Evolutionary conservation across 192 early-diverging fungal species (phyloP).

Genomic region (Obelidium mucronatum): DNA sequence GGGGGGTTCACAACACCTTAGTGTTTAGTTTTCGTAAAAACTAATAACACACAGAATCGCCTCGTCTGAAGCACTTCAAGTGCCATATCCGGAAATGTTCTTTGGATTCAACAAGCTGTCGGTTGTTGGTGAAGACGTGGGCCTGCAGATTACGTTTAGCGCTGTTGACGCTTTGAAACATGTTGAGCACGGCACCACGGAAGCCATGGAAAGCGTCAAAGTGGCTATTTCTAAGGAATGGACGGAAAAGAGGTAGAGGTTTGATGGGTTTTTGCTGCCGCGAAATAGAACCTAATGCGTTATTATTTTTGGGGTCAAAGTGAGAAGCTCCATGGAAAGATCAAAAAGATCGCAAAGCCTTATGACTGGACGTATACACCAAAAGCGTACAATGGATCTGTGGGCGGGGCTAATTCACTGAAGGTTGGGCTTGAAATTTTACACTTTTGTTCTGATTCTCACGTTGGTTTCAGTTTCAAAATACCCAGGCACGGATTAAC

Average conservation of each 20-base stretch:
- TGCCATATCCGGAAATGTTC: slow-evolving; percentile 95
- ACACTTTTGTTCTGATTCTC: background rate
- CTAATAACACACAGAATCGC: background rate
- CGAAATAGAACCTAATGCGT: background rate
- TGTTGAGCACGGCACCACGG: slow-evolving; percentile 54
- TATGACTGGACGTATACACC: slow-evolving; percentile 99
- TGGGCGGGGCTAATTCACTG: background rate
- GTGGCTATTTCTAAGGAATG: slow-evolving; percentile 88
- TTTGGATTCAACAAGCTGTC: slow-evolving; percentile 88
- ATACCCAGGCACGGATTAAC: slow-evolving; percentile 66
- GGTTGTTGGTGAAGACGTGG: slow-evolving; percentile 51
- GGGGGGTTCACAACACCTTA: background rate
- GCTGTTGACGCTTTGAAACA: slow-evolving; percentile 81
- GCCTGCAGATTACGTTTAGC: slow-evolving; percentile 62
- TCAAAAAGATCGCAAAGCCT: slow-evolving; percentile 86
- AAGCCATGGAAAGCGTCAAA: slow-evolving; percentile 68
- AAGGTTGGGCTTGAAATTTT: background rate
- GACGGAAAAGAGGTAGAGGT: slow-evolving; percentile 74
- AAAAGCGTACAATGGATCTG: slow-evolving; percentile 72
- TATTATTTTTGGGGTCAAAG: slow-evolving; percentile 3
- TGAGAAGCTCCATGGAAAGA: slow-evolving; percentile 53
- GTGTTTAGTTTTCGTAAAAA: background rate
- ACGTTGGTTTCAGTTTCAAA: slow-evolving; percentile 29
- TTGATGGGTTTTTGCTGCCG: background rate
- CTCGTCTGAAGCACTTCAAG: slow-evolving; percentile 32